phyloP scores from a whole-genome alignment of 345 rosid species.

The Eucalyptus victrix region DNA sequence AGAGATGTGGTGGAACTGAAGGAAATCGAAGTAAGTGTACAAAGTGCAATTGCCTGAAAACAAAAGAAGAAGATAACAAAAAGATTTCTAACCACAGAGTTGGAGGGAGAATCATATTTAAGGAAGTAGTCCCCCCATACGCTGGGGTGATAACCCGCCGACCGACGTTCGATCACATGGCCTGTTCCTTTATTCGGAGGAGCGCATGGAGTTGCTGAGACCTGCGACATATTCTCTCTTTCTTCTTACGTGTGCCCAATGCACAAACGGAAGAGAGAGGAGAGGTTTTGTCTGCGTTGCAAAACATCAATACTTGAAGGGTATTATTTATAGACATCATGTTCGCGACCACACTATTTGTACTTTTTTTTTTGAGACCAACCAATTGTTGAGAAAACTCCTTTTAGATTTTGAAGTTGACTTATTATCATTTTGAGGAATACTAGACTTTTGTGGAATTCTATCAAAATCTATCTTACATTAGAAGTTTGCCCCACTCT shows the following conservation, averaged over 20 bases:
- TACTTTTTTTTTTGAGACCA: too few species aligned
- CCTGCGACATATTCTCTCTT: not conserved
- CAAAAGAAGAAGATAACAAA: not conserved
- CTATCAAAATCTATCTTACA: too few species aligned
- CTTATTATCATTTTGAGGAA: too few species aligned
- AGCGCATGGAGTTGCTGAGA: not conserved
- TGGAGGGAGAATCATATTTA: not conserved
- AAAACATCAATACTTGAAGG: too few species aligned
- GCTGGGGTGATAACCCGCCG: not conserved
- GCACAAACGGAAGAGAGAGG: not conserved
- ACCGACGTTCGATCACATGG: not conserved
- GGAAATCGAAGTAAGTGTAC: not conserved
- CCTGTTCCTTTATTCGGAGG: not conserved
- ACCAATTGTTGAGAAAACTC: too few species aligned
- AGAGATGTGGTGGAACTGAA: not conserved
- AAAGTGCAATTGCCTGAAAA: not conserved
- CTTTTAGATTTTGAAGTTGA: too few species aligned
- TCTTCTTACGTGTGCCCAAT: not conserved
- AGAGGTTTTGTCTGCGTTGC: too few species aligned
- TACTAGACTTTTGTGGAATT: too few species aligned
- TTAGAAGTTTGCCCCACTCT: too few species aligned
- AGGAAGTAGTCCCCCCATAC: constrained; percentile 10
- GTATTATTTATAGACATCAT: too few species aligned
- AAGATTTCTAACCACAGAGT: not conserved
- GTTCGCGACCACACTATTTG: too few species aligned